phyloP scores from a whole-genome alignment of 768 basidiomycete species.

The Lactifluus subvellereus region DNA sequence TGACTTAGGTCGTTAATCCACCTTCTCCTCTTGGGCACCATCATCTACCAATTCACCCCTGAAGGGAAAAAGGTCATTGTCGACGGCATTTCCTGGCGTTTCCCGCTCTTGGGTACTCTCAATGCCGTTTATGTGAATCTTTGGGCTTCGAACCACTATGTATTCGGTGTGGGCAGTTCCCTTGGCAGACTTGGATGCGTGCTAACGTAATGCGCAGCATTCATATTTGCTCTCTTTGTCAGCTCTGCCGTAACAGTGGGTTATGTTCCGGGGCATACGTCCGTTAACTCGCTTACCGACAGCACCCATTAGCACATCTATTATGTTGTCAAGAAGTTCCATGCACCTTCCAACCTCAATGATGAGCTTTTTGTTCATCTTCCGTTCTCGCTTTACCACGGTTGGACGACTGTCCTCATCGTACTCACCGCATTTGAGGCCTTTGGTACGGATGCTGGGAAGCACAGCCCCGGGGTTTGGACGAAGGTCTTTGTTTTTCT shows the following conservation, averaged over 20 bases:
- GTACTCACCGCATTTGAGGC: conserved; percentile 81
- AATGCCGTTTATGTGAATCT: conserved; percentile 88
- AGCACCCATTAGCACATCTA: conserved; percentile 68
- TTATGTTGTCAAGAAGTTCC: conserved; percentile 87
- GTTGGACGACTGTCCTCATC: conserved; percentile 83
- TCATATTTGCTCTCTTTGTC: conserved; percentile 84
- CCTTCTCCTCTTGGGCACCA: conserved; percentile 80
- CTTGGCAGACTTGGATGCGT: not conserved
- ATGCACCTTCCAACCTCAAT: conserved; percentile 51
- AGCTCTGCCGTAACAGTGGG: conserved; percentile 58
- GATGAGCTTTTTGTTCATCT: conserved; percentile 92
- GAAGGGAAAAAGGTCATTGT: conserved; percentile 71
- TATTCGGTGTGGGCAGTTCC: conserved; percentile 43
- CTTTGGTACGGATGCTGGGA: conserved; percentile 72
- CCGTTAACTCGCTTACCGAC: conserved; percentile 31
- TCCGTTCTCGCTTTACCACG: conserved; percentile 94
- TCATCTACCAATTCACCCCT: conserved; percentile 86
- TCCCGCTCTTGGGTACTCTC: conserved; percentile 80
- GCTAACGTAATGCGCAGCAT: conserved; percentile 43
- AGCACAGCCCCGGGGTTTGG: conserved; percentile 70
- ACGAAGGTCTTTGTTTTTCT: conserved; percentile 96
- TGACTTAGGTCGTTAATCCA: conserved; percentile 75
- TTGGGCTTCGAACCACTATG: conserved; percentile 74
- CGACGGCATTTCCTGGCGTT: conserved; percentile 87
- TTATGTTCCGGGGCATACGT: conserved; percentile 20